A percentile compares a stretch with the other conserved stretches of the same genome.
phyloP scores from a whole-genome alignment of 2,329 filamentous ascomycete genomes.

The Dendrostoma leiphaemia region DNA sequence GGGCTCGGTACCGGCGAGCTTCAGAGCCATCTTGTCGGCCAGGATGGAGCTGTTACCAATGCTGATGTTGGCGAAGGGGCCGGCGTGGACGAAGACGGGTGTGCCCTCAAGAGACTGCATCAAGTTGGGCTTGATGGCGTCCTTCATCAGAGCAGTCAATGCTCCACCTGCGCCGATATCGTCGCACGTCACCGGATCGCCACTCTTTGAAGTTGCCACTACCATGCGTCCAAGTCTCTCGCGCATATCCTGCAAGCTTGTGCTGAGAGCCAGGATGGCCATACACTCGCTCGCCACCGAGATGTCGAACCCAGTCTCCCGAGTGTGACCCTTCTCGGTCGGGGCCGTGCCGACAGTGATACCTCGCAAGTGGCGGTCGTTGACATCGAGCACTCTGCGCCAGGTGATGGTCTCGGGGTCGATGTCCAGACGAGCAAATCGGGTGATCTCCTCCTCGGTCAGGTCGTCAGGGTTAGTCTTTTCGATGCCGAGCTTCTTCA shows the following conservation, averaged over 20 bases:
- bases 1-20: constrained; percentile 89
- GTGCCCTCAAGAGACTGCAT: constrained; percentile 99
- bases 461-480: constrained; percentile 93
- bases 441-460: constrained; percentile 81
- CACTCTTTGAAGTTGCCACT: constrained; percentile 78
- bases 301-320: constrained; percentile 94
- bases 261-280: constrained; percentile 95
- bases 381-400: constrained; percentile 94
- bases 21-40: constrained; percentile 91
- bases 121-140: constrained; percentile 94
- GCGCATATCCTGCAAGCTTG: constrained; percentile 81
- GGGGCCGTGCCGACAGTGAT: constrained; percentile 85
- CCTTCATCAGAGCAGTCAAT: constrained; percentile 91
- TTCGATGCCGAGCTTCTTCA: constrained; percentile 93
- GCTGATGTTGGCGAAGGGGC: constrained; percentile 96
- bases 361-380: constrained; percentile 88
- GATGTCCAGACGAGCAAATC: constrained; percentile 93
- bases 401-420: constrained; percentile 97
- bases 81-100: constrained; percentile 95
- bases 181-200: constrained; percentile 93
- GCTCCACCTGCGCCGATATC: constrained; percentile 92
- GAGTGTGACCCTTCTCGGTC: constrained; percentile 85
- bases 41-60: constrained; percentile 96
- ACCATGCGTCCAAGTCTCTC: constrained; percentile 96
- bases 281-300: constrained; percentile 97